Evolutionary conservation across 2,329 filamentous ascomycete species (phyloP), one percentile per base, ranked within the genome.

Genomic region (Trichoderma sp.): DNA sequence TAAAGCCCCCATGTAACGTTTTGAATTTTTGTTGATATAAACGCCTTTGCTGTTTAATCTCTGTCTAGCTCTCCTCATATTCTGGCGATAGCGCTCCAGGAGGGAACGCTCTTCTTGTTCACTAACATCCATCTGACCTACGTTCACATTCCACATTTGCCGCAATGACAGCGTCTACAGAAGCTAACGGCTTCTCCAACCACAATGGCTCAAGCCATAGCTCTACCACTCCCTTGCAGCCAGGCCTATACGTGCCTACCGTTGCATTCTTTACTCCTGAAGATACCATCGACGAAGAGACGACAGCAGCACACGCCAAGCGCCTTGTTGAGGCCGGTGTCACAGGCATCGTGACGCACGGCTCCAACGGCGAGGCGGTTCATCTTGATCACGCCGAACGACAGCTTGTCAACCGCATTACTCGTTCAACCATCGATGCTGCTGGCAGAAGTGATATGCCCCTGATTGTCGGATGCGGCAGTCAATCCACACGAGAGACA

Each of bases 361-460:
- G 91, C 51, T 92, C 89, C 76, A 93, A 93, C 78, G 92, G 91
- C 76, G 92, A 93, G 82, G 91, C 91, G 0, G 90, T 91, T 3
- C 91, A 93, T 77, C 84, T 93, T 11, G 87, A 88, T 67, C 88
- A 87, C 74, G 84, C 86, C n/a, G 91, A 93, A 80, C 86, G 91
- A 63, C 86, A 87, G 66, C 82, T 85, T 68, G 84, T 93, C 74
- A 92, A 88, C n/a, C 82, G 82, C 69, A 84, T 87, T 26, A 92
- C 90, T 3, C 87, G 90, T 21, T 83, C 86, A 73, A 89, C 89
- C 24, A 83, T 93, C 8, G 85, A 90, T 76, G 82, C 85, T 21
- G 84, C 86, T 26, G 87, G 89, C 8, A 88, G 86, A 76, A 76
- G 80, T 2, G 80, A 85, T 32, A 81, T 91, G 76, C 88, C 90